Evolutionary conservation across 2,329 filamentous ascomycete species (phyloP), one percentile per base, ranked within the genome.

Genomic region (Epichloe elymi): DNA sequence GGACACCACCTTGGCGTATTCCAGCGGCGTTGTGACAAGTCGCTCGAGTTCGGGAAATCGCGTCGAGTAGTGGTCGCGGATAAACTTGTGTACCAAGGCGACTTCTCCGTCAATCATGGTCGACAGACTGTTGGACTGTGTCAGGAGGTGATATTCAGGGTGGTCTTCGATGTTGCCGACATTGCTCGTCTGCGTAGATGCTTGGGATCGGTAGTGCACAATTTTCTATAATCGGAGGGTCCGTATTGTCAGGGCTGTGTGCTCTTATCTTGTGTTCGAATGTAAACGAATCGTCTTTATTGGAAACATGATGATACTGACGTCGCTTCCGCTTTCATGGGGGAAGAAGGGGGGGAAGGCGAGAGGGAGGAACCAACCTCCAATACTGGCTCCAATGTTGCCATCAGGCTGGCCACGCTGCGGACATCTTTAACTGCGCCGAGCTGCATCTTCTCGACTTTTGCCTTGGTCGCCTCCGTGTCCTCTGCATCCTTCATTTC

Each of bases 41-140:
- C 78, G 78, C 67, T 98, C 93, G 40, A 98, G 79, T 67, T 96
- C 91, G 0, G 93, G 91, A 61, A 97, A 98, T 54, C 91, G 82
- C 17, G 86, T 78, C 10, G 90, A 95, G 70, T 98, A 98, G 68
- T 96, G 88, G 62, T 98, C 93, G 61, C 91, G 82, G 53, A 96
- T 88, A 67, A 88, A 94, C 70, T 98, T 98, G 74, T 98, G 93
- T 20, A 97, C 87, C 7, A 93, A 78, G 36, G 86, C 86, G 44
- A 97, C 86, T 67, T 97, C 91, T 63, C 87, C 88, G 59, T 95
- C 90, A 58, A 97, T 96, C 56, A 86, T 85, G 5, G 91, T 94
- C 0, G 93, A 95, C 7, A 95, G 76, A 23, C 84, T 86, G 64
- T 95, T 95, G 15, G 89, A 89, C 64, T 93, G 83, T 36, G 88